These are phyloP conservation scores for Gigaspora rosea DNA, from an alignment of 192 early-diverging fungal genomes.

Conservation along the genomic window DNA sequence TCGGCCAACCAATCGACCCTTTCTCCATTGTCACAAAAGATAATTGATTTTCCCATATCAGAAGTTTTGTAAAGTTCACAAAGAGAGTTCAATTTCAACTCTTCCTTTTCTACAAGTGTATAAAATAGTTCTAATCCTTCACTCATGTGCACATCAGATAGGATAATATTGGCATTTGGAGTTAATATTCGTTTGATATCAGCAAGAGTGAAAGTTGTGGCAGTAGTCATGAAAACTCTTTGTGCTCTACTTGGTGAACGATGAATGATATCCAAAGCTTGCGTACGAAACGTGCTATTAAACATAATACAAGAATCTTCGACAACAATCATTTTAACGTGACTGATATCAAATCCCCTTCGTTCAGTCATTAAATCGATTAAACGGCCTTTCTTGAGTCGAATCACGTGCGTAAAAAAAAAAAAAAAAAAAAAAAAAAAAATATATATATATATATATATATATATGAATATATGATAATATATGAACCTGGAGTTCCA, in stretches of 20 bases:
- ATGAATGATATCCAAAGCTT: slow-evolving; percentile 19
- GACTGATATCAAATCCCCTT: background rate
- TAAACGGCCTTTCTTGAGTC: background rate
- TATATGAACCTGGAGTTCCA: slow-evolving; percentile 16
- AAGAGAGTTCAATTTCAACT: slow-evolving; percentile 13
- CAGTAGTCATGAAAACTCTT: slow-evolving; percentile 24
- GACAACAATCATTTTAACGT: slow-evolving; percentile 17
- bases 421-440: background rate
- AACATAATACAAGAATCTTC: slow-evolving; percentile 32
- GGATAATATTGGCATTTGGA: background rate
- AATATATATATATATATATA: background rate
- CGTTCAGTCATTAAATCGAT: background rate
- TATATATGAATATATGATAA: background rate
- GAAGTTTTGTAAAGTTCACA: slow-evolving; percentile 14
- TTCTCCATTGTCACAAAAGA: slow-evolving; percentile 27
- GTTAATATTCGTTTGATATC: slow-evolving; percentile 16
- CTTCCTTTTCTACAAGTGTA: slow-evolving; percentile 24
- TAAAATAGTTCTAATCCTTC: slow-evolving; percentile 25
- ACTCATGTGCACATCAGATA: slow-evolving; percentile 7
- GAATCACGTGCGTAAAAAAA: background rate
- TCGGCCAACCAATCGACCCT: slow-evolving; percentile 20
- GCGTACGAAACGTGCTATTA: background rate
- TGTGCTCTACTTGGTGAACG: slow-evolving; percentile 2
- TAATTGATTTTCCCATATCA: slow-evolving; percentile 3
- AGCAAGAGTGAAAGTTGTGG: slow-evolving; percentile 26